Base-by-base conservation (phyloP, 1,284 basidiomycete genomes). In the Phylloporus sp. region DNA sequence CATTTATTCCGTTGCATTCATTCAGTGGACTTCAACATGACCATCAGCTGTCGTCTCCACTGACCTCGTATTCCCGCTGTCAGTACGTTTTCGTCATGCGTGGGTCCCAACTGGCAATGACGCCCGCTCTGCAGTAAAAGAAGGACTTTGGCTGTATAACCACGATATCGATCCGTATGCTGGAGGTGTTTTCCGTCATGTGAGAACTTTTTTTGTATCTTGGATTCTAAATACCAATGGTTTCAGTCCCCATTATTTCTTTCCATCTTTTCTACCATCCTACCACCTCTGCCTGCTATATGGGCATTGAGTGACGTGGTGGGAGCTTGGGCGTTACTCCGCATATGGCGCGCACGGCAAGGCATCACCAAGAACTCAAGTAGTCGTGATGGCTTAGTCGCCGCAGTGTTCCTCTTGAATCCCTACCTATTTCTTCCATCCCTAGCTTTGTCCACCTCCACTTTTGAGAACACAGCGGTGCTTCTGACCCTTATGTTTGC, bases 391-490 rank as follows among this genome's bases (percentile, higher is more conserved):
- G 78, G 77, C 19, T 78, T 91, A 57, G 82, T 95, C 55, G 89
- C 86, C 39, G 85, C 87, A 29, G 77, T 87, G 52, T 96, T 93
- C 80, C 86, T 98, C 5, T 81, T 97, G 68, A 98, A 98, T 73
- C 97, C 97, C 6, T 97, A 97, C 78, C 82, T 94, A 8, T 79
- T 97, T 60, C 83, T 95, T 2, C 89, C 95, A 0, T 92, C 90
- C 49, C 81, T 96, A 4, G 92, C 95, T 0, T 82, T 91, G 12
- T 97, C 96, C 0, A 94, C 94, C 0, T 91, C 94, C 0, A 86
- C 89, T 1, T 82, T 98, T 25, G 94, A 96, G 76, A 96, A 93
- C 74, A 84, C 88, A 0, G 80, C 94, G 7, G 80, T 90, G 39
- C 82, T 97, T 1, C 76, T 92, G 1, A 79, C 91, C 1, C 78